Evolutionary conservation across 2,329 filamentous ascomycete species (phyloP).

Genomic region (Xylaria sp.): DNA sequence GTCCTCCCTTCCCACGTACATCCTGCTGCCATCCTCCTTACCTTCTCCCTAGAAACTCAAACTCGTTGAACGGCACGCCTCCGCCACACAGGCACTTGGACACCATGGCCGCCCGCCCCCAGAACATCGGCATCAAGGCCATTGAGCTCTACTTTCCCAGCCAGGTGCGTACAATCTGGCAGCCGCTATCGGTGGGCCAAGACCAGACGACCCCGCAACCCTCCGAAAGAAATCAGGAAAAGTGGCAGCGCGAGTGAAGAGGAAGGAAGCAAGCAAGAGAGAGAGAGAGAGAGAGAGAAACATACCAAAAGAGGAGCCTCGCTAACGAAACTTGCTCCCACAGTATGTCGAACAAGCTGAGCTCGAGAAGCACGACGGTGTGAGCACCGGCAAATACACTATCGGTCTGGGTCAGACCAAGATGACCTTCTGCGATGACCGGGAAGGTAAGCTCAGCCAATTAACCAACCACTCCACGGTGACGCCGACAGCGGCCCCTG

Average conservation of each 20-base stretch:
- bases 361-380: conserved; percentile 86
- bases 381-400: conserved; percentile 83
- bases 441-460: conserved; percentile 68
- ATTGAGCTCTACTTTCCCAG: conserved; percentile 88
- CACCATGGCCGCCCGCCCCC: conserved; percentile 74
- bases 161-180: conserved; percentile 66
- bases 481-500: background rate
- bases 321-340: conserved; percentile 32
- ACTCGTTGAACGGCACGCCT: conserved; percentile 1
- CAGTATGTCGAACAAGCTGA: conserved; percentile 85
- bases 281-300: background rate
- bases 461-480: background rate
- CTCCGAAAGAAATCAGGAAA: too few species aligned
- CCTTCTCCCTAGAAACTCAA: conserved; percentile 9
- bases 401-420: conserved; percentile 90
- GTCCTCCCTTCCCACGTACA: background rate
- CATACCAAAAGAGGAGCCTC: background rate
- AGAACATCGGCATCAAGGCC: conserved; percentile 92
- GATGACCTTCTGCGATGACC: conserved; percentile 91
- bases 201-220: conserved; percentile 1
- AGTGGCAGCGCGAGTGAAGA: background rate
- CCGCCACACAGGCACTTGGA: conserved; percentile 23
- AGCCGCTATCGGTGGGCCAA: conserved; percentile 8
- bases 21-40: conserved; percentile 9
- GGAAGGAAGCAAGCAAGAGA: background rate